phyloP scores from a whole-genome alignment of 2,329 filamentous ascomycete genomes.

The Penicillium sp. region DNA sequence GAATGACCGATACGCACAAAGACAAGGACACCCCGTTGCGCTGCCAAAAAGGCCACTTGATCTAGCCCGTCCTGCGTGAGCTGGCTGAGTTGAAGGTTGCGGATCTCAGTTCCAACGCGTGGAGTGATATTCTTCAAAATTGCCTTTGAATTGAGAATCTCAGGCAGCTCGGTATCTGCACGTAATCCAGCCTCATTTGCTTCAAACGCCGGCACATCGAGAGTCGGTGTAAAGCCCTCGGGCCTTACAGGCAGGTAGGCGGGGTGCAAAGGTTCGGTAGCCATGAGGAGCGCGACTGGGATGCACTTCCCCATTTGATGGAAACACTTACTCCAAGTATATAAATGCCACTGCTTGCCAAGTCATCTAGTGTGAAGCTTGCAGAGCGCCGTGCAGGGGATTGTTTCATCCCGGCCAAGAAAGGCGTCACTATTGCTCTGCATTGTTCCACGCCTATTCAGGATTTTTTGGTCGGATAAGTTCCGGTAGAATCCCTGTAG shows the following conservation, averaged over 20 bases:
- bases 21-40: conserved; percentile 19
- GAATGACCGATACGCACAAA: conserved; percentile 5
- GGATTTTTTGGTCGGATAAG: not conserved
- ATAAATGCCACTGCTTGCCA: not conserved
- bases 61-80: conserved; percentile 13
- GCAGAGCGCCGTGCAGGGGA: not conserved
- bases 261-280: conserved; percentile 16
- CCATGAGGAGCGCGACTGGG: conserved; percentile 2
- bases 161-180: conserved; percentile 11
- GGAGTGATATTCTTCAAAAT: conserved; percentile 13
- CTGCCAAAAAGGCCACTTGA: conserved; percentile 15
- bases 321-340: not conserved
- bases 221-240: conserved; percentile 16
- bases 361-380: conserved; percentile 1
- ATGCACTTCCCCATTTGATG: not conserved
- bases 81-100: conserved; percentile 13
- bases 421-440: conserved; percentile 11
- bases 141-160: not conserved
- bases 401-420: conserved; percentile 16
- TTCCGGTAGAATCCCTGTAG: not conserved
- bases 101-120: conserved; percentile 16
- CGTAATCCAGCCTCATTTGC: conserved; percentile 10
- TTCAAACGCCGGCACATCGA: conserved; percentile 9
- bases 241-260: conserved; percentile 16
- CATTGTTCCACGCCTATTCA: not conserved